Percentiles rank a stretch among this genome's conserved stretches.
These are phyloP conservation scores for Sistotremastrum niveocremeum DNA, from an alignment of 768 basidiomycete species.

Conservation along the genomic window DNA sequence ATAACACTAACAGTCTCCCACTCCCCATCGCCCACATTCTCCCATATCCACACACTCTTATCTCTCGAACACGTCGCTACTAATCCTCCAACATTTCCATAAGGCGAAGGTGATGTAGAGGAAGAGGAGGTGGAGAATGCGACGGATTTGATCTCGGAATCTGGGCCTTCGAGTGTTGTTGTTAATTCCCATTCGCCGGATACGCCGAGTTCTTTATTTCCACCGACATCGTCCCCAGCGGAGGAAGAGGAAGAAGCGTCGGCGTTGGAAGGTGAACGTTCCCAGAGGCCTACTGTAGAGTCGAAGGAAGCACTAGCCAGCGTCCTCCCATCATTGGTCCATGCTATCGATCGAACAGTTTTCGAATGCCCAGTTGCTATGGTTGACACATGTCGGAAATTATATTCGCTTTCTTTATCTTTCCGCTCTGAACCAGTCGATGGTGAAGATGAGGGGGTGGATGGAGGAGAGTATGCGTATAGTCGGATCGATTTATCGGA, in stretches of 20 bases:
- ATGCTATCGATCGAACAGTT: conserved; percentile 76
- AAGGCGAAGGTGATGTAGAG: too few relatives aligned
- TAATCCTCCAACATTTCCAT: conserved; percentile 24
- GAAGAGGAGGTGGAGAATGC: conserved; percentile 50
- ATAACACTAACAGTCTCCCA: not conserved
- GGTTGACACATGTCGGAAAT: conserved; percentile 43
- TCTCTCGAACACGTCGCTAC: conserved; percentile 93
- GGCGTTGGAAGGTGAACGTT: conserved; percentile 12
- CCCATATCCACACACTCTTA: conserved; percentile 99
- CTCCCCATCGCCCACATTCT: conserved; percentile 39
- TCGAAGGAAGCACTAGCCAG: conserved; percentile 93
- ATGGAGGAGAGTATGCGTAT: conserved; percentile 43
- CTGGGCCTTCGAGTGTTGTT: conserved; percentile 83
- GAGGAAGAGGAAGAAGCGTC: conserved; percentile 7
- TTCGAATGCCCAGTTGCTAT: conserved; percentile 79
- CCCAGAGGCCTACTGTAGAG: conserved; percentile 85
- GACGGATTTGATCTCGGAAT: conserved; percentile 91
- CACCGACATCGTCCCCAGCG: too few relatives aligned
- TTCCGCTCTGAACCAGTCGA: conserved; percentile 11
- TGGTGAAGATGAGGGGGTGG: conserved; percentile 13
- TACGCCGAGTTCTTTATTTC: not conserved
- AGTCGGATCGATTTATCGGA: conserved; percentile 86
- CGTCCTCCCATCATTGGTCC: conserved; percentile 77
- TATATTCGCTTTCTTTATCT: not conserved
- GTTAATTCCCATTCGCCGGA: conserved; percentile 85